A percentile compares a stretch with the other conserved stretches of the same genome.
Conservation (phyloP, 1,284 basidiomycete genomes). For the Cutaneotrichosporon sp. region DNA sequence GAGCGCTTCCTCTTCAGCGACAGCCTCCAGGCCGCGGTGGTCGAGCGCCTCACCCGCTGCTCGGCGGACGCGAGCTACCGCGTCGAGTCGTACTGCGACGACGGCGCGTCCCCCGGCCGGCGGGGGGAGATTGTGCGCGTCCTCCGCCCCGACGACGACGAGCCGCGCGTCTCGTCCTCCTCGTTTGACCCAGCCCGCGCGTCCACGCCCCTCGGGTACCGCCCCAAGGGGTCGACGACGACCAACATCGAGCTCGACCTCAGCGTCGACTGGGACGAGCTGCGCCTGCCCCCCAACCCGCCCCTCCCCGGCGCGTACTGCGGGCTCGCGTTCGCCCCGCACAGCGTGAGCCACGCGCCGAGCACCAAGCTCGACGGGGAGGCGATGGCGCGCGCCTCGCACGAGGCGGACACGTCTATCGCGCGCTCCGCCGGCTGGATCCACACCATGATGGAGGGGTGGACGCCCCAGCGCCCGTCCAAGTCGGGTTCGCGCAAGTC, state of each 20-base stretch:
- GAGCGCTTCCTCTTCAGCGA: background rate
- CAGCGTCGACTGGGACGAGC: constrained; percentile 6
- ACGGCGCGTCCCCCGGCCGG: background rate
- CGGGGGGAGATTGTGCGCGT: background rate
- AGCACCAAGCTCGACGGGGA: constrained; percentile 3
- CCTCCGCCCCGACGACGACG: background rate
- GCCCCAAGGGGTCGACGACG: background rate
- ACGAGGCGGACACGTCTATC: constrained; percentile 11
- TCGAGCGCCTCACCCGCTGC: constrained; percentile 4
- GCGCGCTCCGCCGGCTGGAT: constrained; percentile 13
- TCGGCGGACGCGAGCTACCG: background rate
- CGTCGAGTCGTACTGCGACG: constrained; percentile 1
- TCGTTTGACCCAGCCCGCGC: constrained; percentile 6
- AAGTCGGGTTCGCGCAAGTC: background rate
- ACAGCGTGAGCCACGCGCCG: background rate
- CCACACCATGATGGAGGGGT: background rate
- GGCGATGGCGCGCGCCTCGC: background rate
- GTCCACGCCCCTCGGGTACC: background rate
- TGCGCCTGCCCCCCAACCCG: constrained; percentile 5
- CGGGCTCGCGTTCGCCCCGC: background rate
- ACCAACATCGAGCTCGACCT: constrained; percentile 6
- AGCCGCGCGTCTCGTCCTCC: background rate
- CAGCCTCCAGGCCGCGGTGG: background rate
- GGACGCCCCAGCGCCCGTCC: background rate
- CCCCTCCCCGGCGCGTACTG: background rate